A percentile compares a stretch with the other conserved stretches of the same genome.
These are phyloP conservation scores for Euptelea pleiosperma DNA, from an alignment of 164 flowering plant genomes.

Conservation along the genomic window DNA sequence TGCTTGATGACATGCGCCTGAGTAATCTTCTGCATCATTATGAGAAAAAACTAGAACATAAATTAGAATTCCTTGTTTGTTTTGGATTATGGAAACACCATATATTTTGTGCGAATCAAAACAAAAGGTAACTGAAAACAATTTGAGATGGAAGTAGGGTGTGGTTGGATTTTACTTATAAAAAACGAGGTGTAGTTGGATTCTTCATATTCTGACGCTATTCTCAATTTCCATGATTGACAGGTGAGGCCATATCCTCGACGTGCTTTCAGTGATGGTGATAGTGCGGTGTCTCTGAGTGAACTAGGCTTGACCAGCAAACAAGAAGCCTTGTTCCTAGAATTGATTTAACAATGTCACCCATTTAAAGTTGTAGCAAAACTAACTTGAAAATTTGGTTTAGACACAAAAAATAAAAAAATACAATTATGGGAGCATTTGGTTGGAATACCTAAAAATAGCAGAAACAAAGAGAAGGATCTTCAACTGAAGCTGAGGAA, in stretches of 20 bases:
- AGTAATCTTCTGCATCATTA: too few species aligned
- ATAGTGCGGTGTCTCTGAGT: constrained; percentile 48
- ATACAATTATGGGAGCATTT: background rate
- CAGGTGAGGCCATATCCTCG: constrained; percentile 97
- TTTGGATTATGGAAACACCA: too few species aligned
- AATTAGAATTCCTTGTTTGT: too few species aligned
- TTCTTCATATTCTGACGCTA: constrained; percentile 5
- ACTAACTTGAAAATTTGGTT: constrained; percentile 1
- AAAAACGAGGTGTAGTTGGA: background rate
- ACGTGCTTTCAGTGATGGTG: constrained; percentile 71
- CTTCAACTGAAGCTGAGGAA: too few species aligned
- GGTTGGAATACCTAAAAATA: background rate
- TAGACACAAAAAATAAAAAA: background rate
- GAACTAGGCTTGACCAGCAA: constrained; percentile 87
- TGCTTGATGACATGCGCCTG: too few species aligned
- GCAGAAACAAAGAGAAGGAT: background rate
- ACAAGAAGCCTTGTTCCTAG: constrained; percentile 91
- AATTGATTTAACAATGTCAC: constrained; percentile 45
- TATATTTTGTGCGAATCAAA: too few species aligned
- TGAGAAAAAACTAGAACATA: too few species aligned
- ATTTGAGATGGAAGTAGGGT: too few species aligned
- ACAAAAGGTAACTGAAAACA: too few species aligned
- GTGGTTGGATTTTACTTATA: background rate
- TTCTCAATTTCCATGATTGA: constrained; percentile 4
- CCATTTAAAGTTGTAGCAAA: background rate